Conservation (phyloP, 176 grass and related monocot genomes). For the Alloteropsis semialata region DNA sequence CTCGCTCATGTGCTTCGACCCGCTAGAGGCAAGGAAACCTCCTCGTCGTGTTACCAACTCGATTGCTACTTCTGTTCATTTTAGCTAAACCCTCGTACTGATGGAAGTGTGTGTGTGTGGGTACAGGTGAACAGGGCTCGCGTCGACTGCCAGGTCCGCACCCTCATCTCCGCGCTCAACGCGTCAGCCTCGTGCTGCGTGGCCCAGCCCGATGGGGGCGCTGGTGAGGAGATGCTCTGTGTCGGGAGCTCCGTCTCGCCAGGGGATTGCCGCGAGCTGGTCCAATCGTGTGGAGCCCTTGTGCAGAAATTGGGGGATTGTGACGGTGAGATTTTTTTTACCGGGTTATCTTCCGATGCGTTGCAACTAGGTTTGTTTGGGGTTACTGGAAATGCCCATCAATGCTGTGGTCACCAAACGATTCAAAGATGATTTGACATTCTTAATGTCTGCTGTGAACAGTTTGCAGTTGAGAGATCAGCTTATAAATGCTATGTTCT, state of each 20-base stretch:
- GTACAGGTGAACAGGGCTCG: slow-evolving; percentile 53
- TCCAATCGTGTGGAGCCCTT: slow-evolving; percentile 45
- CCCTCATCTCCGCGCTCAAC: slow-evolving; percentile 51
- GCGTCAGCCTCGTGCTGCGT: slow-evolving; percentile 51
- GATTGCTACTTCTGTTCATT: not conserved
- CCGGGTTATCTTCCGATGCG: not conserved
- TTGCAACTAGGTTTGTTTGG: not conserved
- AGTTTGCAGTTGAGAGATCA: not conserved
- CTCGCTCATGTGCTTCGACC: slow-evolving; percentile 84
- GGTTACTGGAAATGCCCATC: not conserved
- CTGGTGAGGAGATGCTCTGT: slow-evolving; percentile 30
- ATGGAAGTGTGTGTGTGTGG: not conserved
- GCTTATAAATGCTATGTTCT: not conserved
- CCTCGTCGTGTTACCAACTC: not conserved
- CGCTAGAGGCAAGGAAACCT: slow-evolving; percentile 38
- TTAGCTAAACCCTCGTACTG: not conserved
- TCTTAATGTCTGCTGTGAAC: not conserved
- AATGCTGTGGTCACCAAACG: not conserved
- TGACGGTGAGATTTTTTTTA: slow-evolving; percentile 29
- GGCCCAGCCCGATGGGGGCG: slow-evolving; percentile 6
- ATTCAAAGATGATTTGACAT: not conserved
- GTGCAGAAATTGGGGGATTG: slow-evolving; percentile 43
- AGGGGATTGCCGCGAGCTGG: slow-evolving; percentile 43
- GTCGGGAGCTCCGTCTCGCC: slow-evolving; percentile 55
- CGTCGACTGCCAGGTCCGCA: slow-evolving; percentile 52